These are phyloP conservation scores for Penicillium atrosanguineum DNA, from an alignment of 495 filamentous ascomycete species.

Conservation along the genomic window DNA sequence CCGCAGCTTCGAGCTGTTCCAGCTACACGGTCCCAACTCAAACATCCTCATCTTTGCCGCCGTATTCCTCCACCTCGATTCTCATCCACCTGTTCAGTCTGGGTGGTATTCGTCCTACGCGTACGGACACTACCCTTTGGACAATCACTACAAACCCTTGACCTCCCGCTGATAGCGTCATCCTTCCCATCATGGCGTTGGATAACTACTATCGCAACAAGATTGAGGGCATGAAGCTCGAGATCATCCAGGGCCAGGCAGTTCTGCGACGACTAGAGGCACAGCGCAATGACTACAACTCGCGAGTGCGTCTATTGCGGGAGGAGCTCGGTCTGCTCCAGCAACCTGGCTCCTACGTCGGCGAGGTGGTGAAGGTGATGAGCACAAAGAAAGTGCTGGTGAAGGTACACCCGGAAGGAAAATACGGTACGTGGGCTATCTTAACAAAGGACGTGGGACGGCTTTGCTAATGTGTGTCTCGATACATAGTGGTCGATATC, in stretches of 20 bases:
- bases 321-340: conserved; percentile 96
- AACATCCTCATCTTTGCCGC: conserved; percentile 7
- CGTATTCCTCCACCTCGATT: background rate
- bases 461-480: conserved; percentile 9
- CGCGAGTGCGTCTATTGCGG: conserved; percentile 87
- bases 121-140: conserved; percentile 1
- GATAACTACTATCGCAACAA: conserved; percentile 99
- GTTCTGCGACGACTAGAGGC: conserved; percentile 93
- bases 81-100: background rate
- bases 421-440: conserved; percentile 78
- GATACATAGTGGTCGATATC: conserved; percentile 82
- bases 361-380: conserved; percentile 99
- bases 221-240: conserved; percentile 99
- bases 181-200: conserved; percentile 74
- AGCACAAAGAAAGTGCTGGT: conserved; percentile 98
- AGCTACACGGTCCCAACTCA: conserved; percentile 11
- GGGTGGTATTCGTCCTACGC: background rate
- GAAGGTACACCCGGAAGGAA: conserved; percentile 98
- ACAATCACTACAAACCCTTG: conserved; percentile 6
- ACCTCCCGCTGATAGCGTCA: conserved; percentile 25
- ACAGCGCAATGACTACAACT: conserved; percentile 99
- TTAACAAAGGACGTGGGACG: background rate
- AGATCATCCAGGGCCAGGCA: conserved; percentile 98
- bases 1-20: conserved; percentile 24
- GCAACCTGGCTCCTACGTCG: conserved; percentile 97